Conservation (phyloP, 2,329 filamentous ascomycete species). For the Talaromyces sp. region DNA sequence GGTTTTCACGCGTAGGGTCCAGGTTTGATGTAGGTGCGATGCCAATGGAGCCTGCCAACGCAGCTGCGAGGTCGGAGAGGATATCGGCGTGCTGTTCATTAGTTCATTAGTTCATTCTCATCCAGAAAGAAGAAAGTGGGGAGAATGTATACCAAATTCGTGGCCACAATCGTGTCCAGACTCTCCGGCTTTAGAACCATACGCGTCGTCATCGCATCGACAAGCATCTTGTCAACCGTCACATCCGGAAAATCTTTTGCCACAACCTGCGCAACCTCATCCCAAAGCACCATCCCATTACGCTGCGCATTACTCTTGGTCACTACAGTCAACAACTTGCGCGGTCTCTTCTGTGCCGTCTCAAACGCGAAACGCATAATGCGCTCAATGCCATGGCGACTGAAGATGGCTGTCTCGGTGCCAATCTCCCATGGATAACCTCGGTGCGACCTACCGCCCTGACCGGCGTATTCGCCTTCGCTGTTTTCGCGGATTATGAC, state of each 20-base stretch:
- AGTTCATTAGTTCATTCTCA: not conserved
- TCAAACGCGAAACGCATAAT: constrained; percentile 55
- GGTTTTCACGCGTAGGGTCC: constrained; percentile 59
- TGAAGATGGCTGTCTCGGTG: constrained; percentile 55
- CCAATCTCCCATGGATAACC: constrained; percentile 52
- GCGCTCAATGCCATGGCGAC: constrained; percentile 50
- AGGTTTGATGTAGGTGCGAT: constrained; percentile 69
- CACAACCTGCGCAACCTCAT: constrained; percentile 49
- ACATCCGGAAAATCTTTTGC: constrained; percentile 51
- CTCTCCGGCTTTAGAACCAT: constrained; percentile 52
- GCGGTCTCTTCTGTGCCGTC: constrained; percentile 45
- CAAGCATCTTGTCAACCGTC: constrained; percentile 53
- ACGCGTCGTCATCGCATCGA: constrained; percentile 55
- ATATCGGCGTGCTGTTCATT: constrained; percentile 55
- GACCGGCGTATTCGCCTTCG: constrained; percentile 55
- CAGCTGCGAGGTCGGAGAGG: constrained; percentile 67
- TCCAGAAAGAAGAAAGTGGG: too few relatives aligned
- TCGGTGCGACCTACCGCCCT: constrained; percentile 52
- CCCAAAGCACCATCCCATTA: constrained; percentile 57
- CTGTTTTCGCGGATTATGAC: constrained; percentile 55
- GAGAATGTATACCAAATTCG: constrained; percentile 40
- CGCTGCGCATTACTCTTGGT: constrained; percentile 56
- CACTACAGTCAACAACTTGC: constrained; percentile 52
- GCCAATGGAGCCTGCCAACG: constrained; percentile 66
- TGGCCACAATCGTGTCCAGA: constrained; percentile 54